Conservation (phyloP, 1,284 basidiomycete genomes). For the Marasmius sp. region DNA sequence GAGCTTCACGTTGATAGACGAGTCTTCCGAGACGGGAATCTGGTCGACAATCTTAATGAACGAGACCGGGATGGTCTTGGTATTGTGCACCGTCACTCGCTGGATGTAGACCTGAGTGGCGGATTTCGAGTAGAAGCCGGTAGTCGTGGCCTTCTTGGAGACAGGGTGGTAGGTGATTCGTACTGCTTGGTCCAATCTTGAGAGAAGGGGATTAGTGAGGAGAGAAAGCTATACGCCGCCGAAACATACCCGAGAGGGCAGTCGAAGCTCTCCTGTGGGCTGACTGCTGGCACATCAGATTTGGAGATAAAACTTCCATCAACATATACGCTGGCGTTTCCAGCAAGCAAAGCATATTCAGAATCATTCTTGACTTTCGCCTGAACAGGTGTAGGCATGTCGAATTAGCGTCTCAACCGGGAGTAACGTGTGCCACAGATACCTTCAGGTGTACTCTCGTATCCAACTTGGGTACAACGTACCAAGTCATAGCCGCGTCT, state of each 20-base stretch:
- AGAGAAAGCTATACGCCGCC: not conserved
- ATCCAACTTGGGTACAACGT: slow-evolving; percentile 34
- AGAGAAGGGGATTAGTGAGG: not conserved
- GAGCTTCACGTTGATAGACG: slow-evolving; percentile 26
- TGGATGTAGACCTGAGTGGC: slow-evolving; percentile 25
- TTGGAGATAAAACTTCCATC: slow-evolving; percentile 38
- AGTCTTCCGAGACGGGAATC: slow-evolving; percentile 34
- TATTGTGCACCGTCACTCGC: slow-evolving; percentile 32
- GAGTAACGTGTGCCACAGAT: not conserved
- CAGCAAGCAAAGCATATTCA: slow-evolving; percentile 35
- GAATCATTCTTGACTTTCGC: slow-evolving; percentile 38
- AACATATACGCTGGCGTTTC: slow-evolving; percentile 36
- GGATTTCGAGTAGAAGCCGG: slow-evolving; percentile 19
- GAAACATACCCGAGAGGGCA: slow-evolving; percentile 34
- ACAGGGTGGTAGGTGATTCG: slow-evolving; percentile 24
- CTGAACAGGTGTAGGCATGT: slow-evolving; percentile 17
- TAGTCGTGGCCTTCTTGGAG: slow-evolving; percentile 23
- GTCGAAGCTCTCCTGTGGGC: slow-evolving; percentile 34
- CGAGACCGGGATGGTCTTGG: slow-evolving; percentile 24
- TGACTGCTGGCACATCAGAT: slow-evolving; percentile 30
- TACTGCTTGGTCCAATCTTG: slow-evolving; percentile 22
- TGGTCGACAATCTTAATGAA: slow-evolving; percentile 32
- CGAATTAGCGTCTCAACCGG: not conserved
- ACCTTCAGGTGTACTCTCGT: slow-evolving; percentile 29
- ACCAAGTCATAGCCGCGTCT: slow-evolving; percentile 33